A percentile compares a stretch with the other conserved stretches of the same genome.
Evolutionary conservation across 148 eudicot genomes (phyloP).

Genomic region (Vaccinium myrtillus): DNA sequence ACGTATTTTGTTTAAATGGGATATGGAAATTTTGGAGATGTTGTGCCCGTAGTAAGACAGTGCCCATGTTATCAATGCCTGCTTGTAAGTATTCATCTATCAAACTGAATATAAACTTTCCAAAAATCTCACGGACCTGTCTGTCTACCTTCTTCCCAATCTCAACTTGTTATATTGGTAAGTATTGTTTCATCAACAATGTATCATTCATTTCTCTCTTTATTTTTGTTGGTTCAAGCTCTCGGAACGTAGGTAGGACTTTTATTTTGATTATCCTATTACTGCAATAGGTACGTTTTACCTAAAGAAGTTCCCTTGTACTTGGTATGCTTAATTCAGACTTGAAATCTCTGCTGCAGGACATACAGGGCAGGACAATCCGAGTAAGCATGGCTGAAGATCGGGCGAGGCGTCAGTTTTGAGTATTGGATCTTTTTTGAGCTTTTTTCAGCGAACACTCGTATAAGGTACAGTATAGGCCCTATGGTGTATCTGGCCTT

Average conservation of each 20-base stretch:
- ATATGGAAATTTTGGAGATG: background rate
- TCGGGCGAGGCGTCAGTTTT: constrained; percentile 67
- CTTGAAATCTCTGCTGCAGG: constrained; percentile 46
- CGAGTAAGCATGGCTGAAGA: constrained; percentile 84
- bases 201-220: background rate
- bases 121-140: background rate
- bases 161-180: background rate
- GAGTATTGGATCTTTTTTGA: constrained; percentile 11
- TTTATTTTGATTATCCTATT: background rate
- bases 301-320: background rate
- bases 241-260: background rate
- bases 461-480: constrained; percentile 7
- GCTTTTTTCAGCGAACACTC: constrained; percentile 5
- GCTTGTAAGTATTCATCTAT: background rate
- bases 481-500: background rate
- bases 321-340: background rate
- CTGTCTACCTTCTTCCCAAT: background rate
- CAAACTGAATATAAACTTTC: background rate
- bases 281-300: background rate
- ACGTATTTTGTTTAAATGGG: background rate
- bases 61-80: background rate
- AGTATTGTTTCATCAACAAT: background rate
- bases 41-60: background rate
- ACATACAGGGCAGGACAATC: constrained; percentile 72
- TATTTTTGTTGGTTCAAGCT: background rate